Evolutionary conservation across 257 asterid genomes (phyloP).

Genomic region (Nicotiana knightiana): DNA sequence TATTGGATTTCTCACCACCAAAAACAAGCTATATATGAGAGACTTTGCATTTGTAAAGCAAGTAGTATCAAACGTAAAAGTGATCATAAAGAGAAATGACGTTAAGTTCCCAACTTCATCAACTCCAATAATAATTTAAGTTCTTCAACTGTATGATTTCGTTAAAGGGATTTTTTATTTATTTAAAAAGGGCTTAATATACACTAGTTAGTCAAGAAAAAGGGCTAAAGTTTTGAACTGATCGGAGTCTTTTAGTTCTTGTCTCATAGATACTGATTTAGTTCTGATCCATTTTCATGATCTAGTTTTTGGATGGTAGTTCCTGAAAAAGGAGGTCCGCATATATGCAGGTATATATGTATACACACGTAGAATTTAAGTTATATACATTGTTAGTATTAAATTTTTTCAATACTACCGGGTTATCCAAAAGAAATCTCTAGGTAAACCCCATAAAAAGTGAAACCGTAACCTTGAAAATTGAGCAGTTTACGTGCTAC

Average conservation of each 20-base stretch:
- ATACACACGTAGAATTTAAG: neutral
- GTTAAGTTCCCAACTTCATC: neutral
- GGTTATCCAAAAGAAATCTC: no score
- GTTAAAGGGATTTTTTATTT: no score
- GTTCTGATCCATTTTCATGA: constrained; percentile 6
- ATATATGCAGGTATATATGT: neutral
- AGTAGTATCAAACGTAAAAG: neutral
- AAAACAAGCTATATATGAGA: constrained; percentile 6
- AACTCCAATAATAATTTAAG: neutral
- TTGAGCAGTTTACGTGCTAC: no score
- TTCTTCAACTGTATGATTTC: neutral
- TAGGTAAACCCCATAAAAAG: no score
- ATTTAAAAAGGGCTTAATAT: no score
- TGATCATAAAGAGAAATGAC: neutral
- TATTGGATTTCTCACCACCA: constrained; percentile 55
- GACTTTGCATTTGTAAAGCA: constrained; percentile 5
- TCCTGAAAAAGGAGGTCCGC: constrained; percentile 13
- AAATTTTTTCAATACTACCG: neutral
- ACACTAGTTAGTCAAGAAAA: no score
- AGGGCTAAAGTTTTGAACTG: neutral
- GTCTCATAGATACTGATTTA: neutral
- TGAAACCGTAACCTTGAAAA: no score
- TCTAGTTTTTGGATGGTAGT: constrained; percentile 12
- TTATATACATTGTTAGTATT: neutral
- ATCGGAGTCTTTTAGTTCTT: neutral